Conservation (phyloP, 139 green algal species). For the Axilococcus clingmanii region DNA sequence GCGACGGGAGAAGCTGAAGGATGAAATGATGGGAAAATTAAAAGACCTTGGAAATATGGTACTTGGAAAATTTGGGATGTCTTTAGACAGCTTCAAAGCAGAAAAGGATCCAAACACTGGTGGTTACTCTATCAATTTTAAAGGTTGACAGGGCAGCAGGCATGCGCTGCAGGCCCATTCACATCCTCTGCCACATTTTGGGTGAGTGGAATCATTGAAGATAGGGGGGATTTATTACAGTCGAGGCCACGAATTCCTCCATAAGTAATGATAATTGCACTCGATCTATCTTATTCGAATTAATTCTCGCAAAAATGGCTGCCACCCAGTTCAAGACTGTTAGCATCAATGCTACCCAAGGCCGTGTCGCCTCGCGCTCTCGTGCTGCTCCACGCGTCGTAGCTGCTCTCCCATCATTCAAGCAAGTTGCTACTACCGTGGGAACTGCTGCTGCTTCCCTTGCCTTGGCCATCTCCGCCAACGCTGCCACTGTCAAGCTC, state of each 20-base stretch:
- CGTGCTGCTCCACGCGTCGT: not conserved
- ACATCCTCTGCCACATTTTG: no score
- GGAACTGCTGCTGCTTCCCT: constrained; percentile 57
- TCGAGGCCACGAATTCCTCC: no score
- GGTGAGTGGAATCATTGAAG: no score
- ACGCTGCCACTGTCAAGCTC: constrained; percentile 66
- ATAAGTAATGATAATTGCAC: no score
- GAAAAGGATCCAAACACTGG: constrained; percentile 87
- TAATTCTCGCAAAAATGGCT: not conserved
- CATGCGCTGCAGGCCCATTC: no score
- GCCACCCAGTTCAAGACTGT: not conserved
- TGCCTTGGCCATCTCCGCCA: constrained; percentile 56
- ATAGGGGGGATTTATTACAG: no score
- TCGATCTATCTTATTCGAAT: no score
- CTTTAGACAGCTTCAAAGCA: constrained; percentile 94
- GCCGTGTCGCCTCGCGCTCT: constrained; percentile 1
- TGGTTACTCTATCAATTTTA: constrained; percentile 83
- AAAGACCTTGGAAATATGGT: constrained; percentile 95
- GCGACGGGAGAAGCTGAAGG: constrained; percentile 87
- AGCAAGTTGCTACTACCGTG: constrained; percentile 19
- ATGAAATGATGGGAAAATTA: constrained; percentile 83
- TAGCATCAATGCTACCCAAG: not conserved
- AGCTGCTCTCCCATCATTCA: not conserved
- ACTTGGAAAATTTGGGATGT: constrained; percentile 93
- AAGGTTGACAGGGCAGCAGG: no score